Conservation (phyloP, 2,329 filamentous ascomycete species). For the Sclerotinia subarctica region DNA sequence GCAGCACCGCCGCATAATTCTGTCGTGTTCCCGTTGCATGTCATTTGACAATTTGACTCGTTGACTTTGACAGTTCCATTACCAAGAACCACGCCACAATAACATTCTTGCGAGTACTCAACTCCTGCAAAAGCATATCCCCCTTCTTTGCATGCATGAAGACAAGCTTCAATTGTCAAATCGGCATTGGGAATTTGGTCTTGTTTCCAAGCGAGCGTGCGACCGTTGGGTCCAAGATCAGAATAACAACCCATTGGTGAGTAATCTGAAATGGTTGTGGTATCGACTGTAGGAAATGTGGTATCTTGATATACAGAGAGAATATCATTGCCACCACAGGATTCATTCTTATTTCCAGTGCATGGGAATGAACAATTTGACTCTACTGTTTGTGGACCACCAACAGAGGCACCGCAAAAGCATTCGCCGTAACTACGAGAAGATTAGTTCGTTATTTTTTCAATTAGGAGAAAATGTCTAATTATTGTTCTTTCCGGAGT, state of each 20-base stretch:
- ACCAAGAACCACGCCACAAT: constrained; percentile 42
- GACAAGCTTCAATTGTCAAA: constrained; percentile 40
- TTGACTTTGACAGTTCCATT: constrained; percentile 32
- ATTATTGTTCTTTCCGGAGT: too few species aligned
- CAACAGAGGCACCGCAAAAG: constrained; percentile 39
- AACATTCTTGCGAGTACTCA: constrained; percentile 42
- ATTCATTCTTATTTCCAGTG: constrained; percentile 30
- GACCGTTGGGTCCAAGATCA: constrained; percentile 37
- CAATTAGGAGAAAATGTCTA: too few species aligned
- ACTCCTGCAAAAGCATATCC: constrained; percentile 43
- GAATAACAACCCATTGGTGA: constrained; percentile 42
- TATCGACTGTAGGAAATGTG: constrained; percentile 36
- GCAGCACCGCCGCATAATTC: constrained; percentile 40
- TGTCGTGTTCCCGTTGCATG: constrained; percentile 37
- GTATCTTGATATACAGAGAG: constrained; percentile 39
- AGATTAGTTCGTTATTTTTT: neutral
- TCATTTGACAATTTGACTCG: constrained; percentile 28
- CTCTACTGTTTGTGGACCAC: constrained; percentile 32
- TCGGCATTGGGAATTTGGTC: constrained; percentile 34
- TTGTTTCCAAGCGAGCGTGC: constrained; percentile 37
- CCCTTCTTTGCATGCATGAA: constrained; percentile 41
- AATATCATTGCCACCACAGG: constrained; percentile 32
- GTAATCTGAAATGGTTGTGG: constrained; percentile 36
- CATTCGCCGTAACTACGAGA: constrained; percentile 33
- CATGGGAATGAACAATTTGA: constrained; percentile 33